A percentile compares a stretch with the other conserved stretches of the same genome.
Conservation (phyloP, 345 rosid species). For the Eucalyptus regnans region DNA sequence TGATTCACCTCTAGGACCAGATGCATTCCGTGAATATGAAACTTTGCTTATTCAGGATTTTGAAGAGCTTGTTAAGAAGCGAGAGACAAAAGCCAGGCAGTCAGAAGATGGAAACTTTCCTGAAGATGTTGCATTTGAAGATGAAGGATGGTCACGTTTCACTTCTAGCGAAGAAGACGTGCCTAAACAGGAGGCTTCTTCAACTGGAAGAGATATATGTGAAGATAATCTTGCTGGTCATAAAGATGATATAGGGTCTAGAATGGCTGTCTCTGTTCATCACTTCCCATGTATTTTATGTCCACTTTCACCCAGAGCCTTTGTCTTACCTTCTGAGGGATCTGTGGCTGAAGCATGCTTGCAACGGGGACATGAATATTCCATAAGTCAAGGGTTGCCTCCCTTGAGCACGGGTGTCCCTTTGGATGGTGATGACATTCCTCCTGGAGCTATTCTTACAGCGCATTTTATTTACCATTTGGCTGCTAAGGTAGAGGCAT, state of each 20-base stretch:
- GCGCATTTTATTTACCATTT: constrained; percentile 92
- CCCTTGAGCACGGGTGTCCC: constrained; percentile 51
- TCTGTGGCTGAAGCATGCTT: constrained; percentile 78
- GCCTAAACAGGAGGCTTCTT: constrained; percentile 25
- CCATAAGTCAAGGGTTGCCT: constrained; percentile 83
- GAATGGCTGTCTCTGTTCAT: constrained; percentile 56
- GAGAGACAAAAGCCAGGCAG: constrained; percentile 11
- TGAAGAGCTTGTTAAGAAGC: constrained; percentile 61
- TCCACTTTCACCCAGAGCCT: constrained; percentile 77
- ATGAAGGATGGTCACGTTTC: constrained; percentile 57
- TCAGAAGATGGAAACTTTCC: constrained; percentile 5
- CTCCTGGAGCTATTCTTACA: constrained; percentile 78
- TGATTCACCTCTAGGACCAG: constrained; percentile 90
- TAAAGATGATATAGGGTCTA: constrained; percentile 21
- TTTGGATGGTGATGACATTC: constrained; percentile 66
- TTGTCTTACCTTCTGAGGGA: constrained; percentile 94
- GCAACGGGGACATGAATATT: constrained; percentile 60
- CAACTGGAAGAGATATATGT: constrained; percentile 10
- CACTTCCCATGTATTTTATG: constrained; percentile 87
- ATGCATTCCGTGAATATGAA: constrained; percentile 84
- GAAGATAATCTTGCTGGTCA: constrained; percentile 12
- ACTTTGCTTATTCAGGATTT: constrained; percentile 89
- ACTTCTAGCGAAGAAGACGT: constrained; percentile 34
- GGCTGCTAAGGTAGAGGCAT: constrained; percentile 57
- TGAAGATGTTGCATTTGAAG: constrained; percentile 17